These are phyloP conservation scores for Linnemannia exigua DNA, from an alignment of 192 early-diverging fungal species.

Conservation along the genomic window DNA sequence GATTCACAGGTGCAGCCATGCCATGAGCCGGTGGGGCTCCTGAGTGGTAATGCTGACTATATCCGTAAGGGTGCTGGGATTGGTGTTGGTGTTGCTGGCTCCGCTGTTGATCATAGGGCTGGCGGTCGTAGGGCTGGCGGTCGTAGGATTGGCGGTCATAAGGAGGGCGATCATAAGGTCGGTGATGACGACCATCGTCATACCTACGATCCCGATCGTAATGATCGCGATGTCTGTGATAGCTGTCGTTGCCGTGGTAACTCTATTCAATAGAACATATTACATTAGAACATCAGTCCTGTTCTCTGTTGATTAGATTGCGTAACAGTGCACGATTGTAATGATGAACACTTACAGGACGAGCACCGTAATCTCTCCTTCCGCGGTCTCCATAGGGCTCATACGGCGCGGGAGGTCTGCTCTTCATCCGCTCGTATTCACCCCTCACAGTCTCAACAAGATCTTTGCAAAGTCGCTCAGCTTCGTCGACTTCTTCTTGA, in stretches of 20 bases:
- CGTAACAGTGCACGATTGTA: background rate
- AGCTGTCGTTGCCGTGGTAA: conserved; percentile 8
- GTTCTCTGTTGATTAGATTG: background rate
- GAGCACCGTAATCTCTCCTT: conserved; percentile 34
- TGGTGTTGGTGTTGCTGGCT: conserved; percentile 27
- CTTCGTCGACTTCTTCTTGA: conserved; percentile 78
- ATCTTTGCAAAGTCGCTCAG: conserved; percentile 78
- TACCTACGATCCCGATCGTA: conserved; percentile 7
- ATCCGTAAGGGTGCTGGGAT: conserved; percentile 30
- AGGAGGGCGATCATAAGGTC: conserved; percentile 15
- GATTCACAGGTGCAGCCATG: conserved; percentile 42
- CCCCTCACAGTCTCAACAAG: conserved; percentile 82
- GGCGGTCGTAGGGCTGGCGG: conserved; percentile 27
- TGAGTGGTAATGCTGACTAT: conserved; percentile 49
- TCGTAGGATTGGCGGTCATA: conserved; percentile 33
- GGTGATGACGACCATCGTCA: conserved; percentile 24
- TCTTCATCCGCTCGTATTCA: conserved; percentile 74
- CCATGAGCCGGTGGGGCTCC: conserved; percentile 38
- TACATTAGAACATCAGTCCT: background rate
- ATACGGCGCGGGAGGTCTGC: conserved; percentile 42
- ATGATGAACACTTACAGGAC: conserved; percentile 36
- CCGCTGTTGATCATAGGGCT: conserved; percentile 37
- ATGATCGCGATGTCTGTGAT: background rate
- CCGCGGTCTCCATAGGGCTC: conserved; percentile 35
- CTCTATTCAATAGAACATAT: background rate